phyloP scores from a whole-genome alignment of 2,329 filamentous ascomycete species.

The Epichloe sylvatica region DNA sequence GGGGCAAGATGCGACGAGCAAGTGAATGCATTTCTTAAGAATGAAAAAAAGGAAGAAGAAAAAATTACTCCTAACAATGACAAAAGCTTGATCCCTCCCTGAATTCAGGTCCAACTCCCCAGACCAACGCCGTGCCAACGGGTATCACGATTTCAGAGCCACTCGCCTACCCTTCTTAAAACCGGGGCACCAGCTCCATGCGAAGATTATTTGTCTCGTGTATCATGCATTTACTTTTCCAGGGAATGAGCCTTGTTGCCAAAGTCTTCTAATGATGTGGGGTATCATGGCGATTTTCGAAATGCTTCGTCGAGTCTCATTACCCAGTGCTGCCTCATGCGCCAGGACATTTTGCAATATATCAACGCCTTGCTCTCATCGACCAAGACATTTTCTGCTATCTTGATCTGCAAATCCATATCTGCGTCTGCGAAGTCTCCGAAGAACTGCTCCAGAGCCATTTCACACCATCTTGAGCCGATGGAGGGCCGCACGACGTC shows the following conservation, averaged over 20 bases:
- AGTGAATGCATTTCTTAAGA: not conserved
- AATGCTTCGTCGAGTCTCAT: slow-evolving; percentile 31
- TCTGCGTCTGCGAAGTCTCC: slow-evolving; percentile 43
- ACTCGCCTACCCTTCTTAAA: not conserved
- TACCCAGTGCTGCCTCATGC: slow-evolving; percentile 42
- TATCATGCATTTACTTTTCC: not conserved
- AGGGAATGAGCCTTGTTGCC: not conserved
- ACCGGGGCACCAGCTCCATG: not conserved
- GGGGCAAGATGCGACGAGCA: not conserved
- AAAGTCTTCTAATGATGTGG: not conserved
- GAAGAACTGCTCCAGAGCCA: slow-evolving; percentile 46
- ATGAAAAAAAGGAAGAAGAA: not conserved
- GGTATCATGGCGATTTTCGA: slow-evolving; percentile 1
- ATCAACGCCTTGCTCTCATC: slow-evolving; percentile 47
- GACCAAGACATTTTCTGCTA: slow-evolving; percentile 43
- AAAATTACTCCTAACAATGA: not conserved
- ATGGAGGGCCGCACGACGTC: slow-evolving; percentile 21
- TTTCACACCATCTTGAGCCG: slow-evolving; percentile 39
- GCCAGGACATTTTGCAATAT: slow-evolving; percentile 45
- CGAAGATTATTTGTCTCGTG: not conserved
- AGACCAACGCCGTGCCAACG: slow-evolving; percentile 11
- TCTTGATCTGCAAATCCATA: slow-evolving; percentile 43
- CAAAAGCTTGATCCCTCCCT: not conserved
- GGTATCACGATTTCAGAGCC: slow-evolving; percentile 12
- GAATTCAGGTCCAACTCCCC: not conserved